Percentiles rank a stretch among this genome's conserved stretches.
Evolutionary conservation across 345 rosid species (phyloP).

Genomic region (Fremontodendron californicum): DNA sequence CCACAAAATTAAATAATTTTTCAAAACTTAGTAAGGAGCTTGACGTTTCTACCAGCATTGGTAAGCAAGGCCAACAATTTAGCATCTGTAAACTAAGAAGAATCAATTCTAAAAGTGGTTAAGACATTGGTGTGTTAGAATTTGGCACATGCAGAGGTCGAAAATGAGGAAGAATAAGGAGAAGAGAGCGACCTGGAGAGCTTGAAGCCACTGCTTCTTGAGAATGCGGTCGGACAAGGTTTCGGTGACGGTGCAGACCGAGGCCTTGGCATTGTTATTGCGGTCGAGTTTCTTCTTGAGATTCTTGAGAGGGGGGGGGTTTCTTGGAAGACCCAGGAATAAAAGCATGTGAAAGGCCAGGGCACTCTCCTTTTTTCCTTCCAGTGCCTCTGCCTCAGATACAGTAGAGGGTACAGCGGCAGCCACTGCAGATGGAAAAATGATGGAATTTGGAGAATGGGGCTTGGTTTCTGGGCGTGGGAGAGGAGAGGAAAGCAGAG

Average conservation of each 20-base stretch:
- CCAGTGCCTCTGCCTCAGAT: conserved; percentile 57
- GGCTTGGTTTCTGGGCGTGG: conserved; percentile 9
- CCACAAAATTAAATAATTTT: neutral
- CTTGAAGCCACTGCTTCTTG: conserved; percentile 71
- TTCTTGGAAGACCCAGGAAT: conserved; percentile 28
- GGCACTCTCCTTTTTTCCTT: conserved; percentile 71
- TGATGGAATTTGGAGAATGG: neutral
- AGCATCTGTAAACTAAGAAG: neutral
- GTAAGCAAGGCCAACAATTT: neutral
- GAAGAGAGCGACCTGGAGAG: conserved; percentile 52
- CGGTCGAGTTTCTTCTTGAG: conserved; percentile 69
- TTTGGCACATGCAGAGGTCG: neutral
- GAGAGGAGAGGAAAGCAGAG: conserved; percentile 40
- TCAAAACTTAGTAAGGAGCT: too few species aligned
- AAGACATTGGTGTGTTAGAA: neutral
- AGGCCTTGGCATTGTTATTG: conserved; percentile 58
- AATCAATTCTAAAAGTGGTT: neutral
- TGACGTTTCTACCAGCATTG: neutral
- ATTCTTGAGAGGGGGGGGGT: conserved; percentile 61
- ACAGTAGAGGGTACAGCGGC: conserved; percentile 32
- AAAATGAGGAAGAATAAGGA: neutral
- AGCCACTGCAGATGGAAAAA: conserved; percentile 29
- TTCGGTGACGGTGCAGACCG: conserved; percentile 79
- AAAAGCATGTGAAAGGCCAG: conserved; percentile 37
- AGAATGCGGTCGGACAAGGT: conserved; percentile 60